phyloP scores from a whole-genome alignment of 1,139 yeast species.

The Scheffersomyces quercinus region DNA sequence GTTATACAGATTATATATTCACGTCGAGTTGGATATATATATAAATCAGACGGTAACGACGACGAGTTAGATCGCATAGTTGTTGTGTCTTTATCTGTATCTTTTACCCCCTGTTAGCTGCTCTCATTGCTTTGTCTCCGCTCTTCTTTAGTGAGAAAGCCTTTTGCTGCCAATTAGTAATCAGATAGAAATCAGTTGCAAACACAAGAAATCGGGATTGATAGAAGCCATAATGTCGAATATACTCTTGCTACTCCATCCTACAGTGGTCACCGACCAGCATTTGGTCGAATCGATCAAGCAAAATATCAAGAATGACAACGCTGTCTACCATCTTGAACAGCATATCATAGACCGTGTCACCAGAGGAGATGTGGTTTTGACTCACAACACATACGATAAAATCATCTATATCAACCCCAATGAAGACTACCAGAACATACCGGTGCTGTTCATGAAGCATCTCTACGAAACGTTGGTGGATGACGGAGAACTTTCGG shows the following conservation, averaged over 20 bases:
- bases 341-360: slow-evolving; percentile 76
- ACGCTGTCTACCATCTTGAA: slow-evolving; percentile 24
- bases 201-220: too few relatives aligned
- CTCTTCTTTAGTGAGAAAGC: too few relatives aligned
- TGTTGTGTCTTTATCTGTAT: too few relatives aligned
- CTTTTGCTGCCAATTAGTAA: too few relatives aligned
- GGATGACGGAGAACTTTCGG: slow-evolving; percentile 52
- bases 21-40: too few relatives aligned
- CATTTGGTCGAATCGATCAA: slow-evolving; percentile 44
- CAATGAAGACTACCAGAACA: slow-evolving; percentile 37
- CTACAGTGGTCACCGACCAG: slow-evolving; percentile 68
- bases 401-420: slow-evolving; percentile 63
- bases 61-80: too few relatives aligned
- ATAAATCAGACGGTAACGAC: too few relatives aligned
- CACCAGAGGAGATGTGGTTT: slow-evolving; percentile 53
- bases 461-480: slow-evolving; percentile 42
- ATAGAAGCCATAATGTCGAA: slow-evolving; percentile 14
- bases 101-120: too few relatives aligned
- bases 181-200: too few relatives aligned
- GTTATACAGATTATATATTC: too few relatives aligned
- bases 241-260: slow-evolving; percentile 63
- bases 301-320: slow-evolving; percentile 22
- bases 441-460: slow-evolving; percentile 47
- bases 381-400: slow-evolving; percentile 46
- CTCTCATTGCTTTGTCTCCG: too few relatives aligned